Base-by-base conservation (phyloP, 2,329 filamentous ascomycete species). In the Calonectria henricotiae region DNA sequence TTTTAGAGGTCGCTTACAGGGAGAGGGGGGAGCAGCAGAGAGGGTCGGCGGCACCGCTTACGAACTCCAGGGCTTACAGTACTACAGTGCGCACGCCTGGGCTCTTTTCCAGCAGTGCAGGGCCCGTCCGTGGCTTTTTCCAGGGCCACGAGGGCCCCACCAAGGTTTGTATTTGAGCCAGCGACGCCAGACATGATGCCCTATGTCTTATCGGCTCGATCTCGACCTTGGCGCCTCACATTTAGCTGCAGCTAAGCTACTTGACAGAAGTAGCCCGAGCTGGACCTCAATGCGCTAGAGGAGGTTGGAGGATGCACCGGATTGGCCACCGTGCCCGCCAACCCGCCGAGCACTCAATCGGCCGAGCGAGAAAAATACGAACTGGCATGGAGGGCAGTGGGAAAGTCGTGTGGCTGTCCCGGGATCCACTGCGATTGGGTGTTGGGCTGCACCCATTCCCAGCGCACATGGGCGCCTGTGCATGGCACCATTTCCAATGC, bases 361-460 rank as follows among this genome's bases (percentile, higher is more conserved):
- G 61, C 63, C 62, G 54, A 68, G 49, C 32, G 69, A 15, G 55
- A 43, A 27, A 62, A 77, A 77, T 77, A 77, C 76, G 76, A 77
- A 77, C 74, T 77, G 67, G 35, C 66, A 69, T 73, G 75, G 75
- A 74, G 75, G 75, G 75, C 74, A 71, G 73, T 62, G 71, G 54
- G 69, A 66, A 23, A 69, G 62, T 61, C 60, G 69, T 68, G 71
- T 76, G 75, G 72, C 74, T 70, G 73, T 69, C 71, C 49, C 55
- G 49, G 69, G 69, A 74, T 71, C 70, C 69, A 44, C 70, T 61
- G 27, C 44, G 55, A 73, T 67, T 63, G 43, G 65, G 49, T 46
- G 76, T 76, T 75, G 75, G 73, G 17, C 67, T 65, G 23, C 60
- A 46, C 35, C 47, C 66, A 47, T 30, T 20, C 60, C 44, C 44